Percentiles rank a stretch among this genome's conserved stretches.
Evolutionary conservation across 2,329 filamentous ascomycete species (phyloP).

Genomic region (Dryadomyces sulphureus): DNA sequence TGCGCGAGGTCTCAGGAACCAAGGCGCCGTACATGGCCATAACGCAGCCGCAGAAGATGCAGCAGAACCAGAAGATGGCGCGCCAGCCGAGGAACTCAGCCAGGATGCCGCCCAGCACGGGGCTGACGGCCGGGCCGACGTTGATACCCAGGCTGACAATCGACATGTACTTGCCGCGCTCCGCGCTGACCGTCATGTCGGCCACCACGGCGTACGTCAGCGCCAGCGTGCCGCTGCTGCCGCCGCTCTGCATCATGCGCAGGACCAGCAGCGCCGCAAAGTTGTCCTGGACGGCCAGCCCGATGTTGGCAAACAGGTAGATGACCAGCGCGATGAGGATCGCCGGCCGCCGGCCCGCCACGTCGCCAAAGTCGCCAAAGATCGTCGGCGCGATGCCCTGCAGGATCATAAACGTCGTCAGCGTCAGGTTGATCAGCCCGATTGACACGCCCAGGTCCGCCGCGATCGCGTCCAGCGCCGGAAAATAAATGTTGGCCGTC

Average conservation of each 20-base stretch:
- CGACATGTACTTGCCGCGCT: slow-evolving; percentile 61
- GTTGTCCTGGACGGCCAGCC: slow-evolving; percentile 40
- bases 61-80: slow-evolving; percentile 56
- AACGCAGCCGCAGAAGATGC: slow-evolving; percentile 35
- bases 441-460: slow-evolving; percentile 22
- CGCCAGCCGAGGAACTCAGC: slow-evolving; percentile 50
- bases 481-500: slow-evolving; percentile 44
- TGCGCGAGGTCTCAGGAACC: slow-evolving; percentile 44
- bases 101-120: slow-evolving; percentile 50
- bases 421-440: slow-evolving; percentile 29
- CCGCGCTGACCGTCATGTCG: slow-evolving; percentile 52
- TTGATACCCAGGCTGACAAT: slow-evolving; percentile 45
- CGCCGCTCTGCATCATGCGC: slow-evolving; percentile 46
- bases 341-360: slow-evolving; percentile 44
- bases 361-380: slow-evolving; percentile 47
- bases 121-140: slow-evolving; percentile 38
- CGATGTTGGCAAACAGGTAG: slow-evolving; percentile 44
- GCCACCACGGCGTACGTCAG: slow-evolving; percentile 57
- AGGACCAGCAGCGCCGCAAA: slow-evolving; percentile 45
- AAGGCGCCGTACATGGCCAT: slow-evolving; percentile 38
- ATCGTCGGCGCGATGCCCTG: slow-evolving; percentile 47
- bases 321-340: slow-evolving; percentile 43
- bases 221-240: slow-evolving; percentile 55
- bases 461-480: slow-evolving; percentile 24
- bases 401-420: slow-evolving; percentile 49